Conservation (phyloP, 1,284 basidiomycete species). For the Ceratobasidium papillatum region DNA sequence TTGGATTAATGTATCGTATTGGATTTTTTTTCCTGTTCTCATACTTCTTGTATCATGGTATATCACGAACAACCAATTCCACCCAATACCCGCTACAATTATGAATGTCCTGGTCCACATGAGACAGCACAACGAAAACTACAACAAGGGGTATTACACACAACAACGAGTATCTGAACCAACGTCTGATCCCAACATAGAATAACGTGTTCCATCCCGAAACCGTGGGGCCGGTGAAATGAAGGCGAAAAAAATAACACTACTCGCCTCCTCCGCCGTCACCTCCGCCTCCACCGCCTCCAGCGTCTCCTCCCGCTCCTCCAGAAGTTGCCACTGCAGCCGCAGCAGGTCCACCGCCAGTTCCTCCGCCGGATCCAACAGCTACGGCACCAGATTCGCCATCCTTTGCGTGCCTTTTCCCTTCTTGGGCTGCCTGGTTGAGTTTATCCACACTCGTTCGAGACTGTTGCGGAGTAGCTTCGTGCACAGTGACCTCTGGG, state of each 20-base stretch:
- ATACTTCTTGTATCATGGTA: background rate
- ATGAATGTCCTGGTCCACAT: conserved; percentile 1
- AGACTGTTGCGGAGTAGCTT: conserved; percentile 26
- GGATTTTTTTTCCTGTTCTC: background rate
- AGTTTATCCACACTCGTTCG: conserved; percentile 19
- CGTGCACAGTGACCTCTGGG: conserved; percentile 31
- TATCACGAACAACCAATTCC: background rate
- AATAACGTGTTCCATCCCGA: background rate
- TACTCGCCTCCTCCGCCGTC: conserved; percentile 22
- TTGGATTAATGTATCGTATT: background rate
- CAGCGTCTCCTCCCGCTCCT: conserved; percentile 10
- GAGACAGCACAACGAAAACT: background rate
- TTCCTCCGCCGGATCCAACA: background rate
- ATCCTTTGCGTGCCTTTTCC: conserved; percentile 14
- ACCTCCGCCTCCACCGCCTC: conserved; percentile 20
- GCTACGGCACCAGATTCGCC: background rate
- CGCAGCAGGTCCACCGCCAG: background rate
- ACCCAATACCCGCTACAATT: background rate
- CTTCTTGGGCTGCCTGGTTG: background rate
- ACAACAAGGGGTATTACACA: conserved; percentile 40
- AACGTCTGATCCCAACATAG: background rate
- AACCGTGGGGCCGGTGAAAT: too few species aligned
- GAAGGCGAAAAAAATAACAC: background rate
- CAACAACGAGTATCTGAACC: conserved; percentile 12
- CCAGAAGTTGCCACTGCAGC: conserved; percentile 28